Evolutionary conservation across 495 filamentous ascomycete species (phyloP).

Genomic region (Parathielavia hyrcaniae): DNA sequence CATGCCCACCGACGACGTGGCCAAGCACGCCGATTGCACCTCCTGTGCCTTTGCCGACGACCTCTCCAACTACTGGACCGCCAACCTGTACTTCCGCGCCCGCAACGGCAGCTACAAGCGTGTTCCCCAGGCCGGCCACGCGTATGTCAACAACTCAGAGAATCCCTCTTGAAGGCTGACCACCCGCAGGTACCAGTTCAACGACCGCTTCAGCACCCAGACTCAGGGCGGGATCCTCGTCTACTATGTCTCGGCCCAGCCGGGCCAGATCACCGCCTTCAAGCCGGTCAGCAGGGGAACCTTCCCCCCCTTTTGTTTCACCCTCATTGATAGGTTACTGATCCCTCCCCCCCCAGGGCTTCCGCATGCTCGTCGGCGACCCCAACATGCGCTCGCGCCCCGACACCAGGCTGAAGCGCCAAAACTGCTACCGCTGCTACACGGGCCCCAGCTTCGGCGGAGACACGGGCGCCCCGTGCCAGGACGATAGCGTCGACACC

Average conservation of each 20-base stretch:
- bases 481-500: constrained; percentile 36
- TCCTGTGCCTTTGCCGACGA: constrained; percentile 41
- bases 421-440: constrained; percentile 48
- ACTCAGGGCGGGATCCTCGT: constrained; percentile 46
- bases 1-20: constrained; percentile 39
- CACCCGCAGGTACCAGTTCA: constrained; percentile 32
- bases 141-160: constrained; percentile 23
- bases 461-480: constrained; percentile 41
- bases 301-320: neutral
- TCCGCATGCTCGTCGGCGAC: constrained; percentile 51
- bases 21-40: constrained; percentile 35
- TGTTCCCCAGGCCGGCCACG: constrained; percentile 41
- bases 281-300: constrained; percentile 37
- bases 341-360: constrained; percentile 33
- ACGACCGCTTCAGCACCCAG: constrained; percentile 45
- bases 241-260: constrained; percentile 50
- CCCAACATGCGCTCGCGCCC: constrained; percentile 37
- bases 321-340: neutral
- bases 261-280: constrained; percentile 49
- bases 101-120: constrained; percentile 46
- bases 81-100: constrained; percentile 46
- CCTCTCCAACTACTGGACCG: constrained; percentile 48
- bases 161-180: neutral
- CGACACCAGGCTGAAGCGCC: constrained; percentile 36
- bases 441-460: constrained; percentile 46